Conservation (phyloP, 371 early-diverging fungal genomes). For the Circinella umbellata region DNA sequence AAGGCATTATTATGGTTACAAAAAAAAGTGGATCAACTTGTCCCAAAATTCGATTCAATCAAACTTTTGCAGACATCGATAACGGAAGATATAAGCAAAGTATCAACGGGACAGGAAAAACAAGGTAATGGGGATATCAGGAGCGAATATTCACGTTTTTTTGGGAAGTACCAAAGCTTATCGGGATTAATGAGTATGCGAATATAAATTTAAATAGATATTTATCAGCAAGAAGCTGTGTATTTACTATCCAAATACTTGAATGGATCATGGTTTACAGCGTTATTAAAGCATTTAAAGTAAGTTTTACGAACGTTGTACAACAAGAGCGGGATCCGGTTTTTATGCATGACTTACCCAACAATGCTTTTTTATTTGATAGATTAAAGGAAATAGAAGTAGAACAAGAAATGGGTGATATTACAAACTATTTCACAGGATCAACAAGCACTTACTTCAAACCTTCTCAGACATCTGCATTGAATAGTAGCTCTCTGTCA, state of each 20-base stretch:
- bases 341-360: no score
- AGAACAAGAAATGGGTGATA: conserved; percentile 9
- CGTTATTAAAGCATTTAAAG: conserved; percentile 1
- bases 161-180: background rate
- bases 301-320: background rate
- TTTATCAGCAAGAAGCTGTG: conserved; percentile 21
- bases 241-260: conserved; percentile 21
- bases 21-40: conserved; percentile 17
- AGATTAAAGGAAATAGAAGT: conserved; percentile 9
- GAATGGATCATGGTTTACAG: conserved; percentile 6
- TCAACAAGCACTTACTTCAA: conserved; percentile 5
- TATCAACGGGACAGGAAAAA: conserved; percentile 10
- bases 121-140: background rate
- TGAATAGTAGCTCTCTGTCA: background rate
- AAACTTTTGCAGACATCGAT: background rate
- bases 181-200: background rate
- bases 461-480: background rate
- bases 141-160: background rate
- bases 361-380: background rate
- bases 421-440: conserved; percentile 6
- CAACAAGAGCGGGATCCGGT: background rate
- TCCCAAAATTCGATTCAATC: background rate
- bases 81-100: background rate
- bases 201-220: conserved; percentile 1
- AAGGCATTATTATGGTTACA: conserved; percentile 19